Base-by-base conservation (phyloP, 805 yeast genomes). In the Hemisphaericaspora nanyangensis region DNA sequence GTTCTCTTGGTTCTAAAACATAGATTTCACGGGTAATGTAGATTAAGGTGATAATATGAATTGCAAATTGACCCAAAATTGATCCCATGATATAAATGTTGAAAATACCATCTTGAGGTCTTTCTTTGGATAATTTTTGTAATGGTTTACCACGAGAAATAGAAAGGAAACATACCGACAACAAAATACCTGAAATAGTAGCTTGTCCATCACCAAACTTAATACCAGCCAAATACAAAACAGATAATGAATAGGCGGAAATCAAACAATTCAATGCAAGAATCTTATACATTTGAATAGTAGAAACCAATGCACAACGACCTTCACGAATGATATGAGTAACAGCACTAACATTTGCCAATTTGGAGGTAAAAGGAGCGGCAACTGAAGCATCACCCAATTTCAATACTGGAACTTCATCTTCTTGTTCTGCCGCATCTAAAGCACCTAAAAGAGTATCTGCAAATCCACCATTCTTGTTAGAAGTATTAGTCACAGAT, bases 301-400 rank as follows among this genome's bases (percentile, higher is more conserved):
- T 93, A 13, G 96, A 87, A 32, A 93, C 96, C 50, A 93, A 74
- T 6, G 99, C 96, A 72, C 96, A 87, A 67, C 99, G 88, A 49
- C 99, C 99, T 72, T 93, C 97, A 66, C 99, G 89, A 50, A 93
- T 79, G 49, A 93, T 85, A 58, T 89, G 83, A 38, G 95, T 85
- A 40, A 93, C 96, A 40, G 99, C 83, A 39, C 90, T 77, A 24
- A 93, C 99, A 55, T 84, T 85, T 18, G 96, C 79, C 48, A 93
- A 76, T 60, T 93, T 93, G 17, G 98, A 90, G 15, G 99, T 93
- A 63, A 93, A 88, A 34, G 99, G 99, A 25, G 99, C 99, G 39
- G 99, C 99, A 54, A 95, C 96, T 17, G 97, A 90, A 11, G 99
- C 99, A 67, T 93, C 99, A 54, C 99, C 99, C 40, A 93, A 72